Conservation (phyloP, 2,329 filamentous ascomycete genomes). For the Stenocarpella maydis region DNA sequence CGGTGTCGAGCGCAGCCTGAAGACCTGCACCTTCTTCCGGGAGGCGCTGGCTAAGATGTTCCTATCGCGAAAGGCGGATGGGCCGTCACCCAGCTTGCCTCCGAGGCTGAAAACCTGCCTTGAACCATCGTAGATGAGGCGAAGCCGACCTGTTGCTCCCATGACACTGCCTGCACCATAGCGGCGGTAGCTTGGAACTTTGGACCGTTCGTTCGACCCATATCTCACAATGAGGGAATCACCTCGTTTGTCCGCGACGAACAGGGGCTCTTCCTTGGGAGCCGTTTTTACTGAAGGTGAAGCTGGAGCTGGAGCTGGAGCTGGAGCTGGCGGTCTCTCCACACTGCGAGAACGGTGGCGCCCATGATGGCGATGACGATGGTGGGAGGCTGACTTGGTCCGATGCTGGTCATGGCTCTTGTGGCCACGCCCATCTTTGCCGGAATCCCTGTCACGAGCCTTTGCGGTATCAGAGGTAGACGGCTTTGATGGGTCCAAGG, state of each 20-base stretch:
- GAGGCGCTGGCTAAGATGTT: slow-evolving; percentile 55
- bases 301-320: too few relatives aligned
- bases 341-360: slow-evolving; percentile 31
- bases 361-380: slow-evolving; percentile 25
- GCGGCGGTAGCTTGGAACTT: slow-evolving; percentile 75
- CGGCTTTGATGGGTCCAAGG: not conserved
- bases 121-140: slow-evolving; percentile 72
- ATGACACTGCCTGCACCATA: slow-evolving; percentile 74
- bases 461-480: not conserved
- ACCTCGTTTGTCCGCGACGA: slow-evolving; percentile 75
- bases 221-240: slow-evolving; percentile 80
- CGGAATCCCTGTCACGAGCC: not conserved
- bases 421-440: slow-evolving; percentile 6
- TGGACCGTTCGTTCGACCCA: slow-evolving; percentile 75
- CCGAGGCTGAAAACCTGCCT: slow-evolving; percentile 63
- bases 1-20: slow-evolving; percentile 48
- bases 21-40: slow-evolving; percentile 48
- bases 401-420: slow-evolving; percentile 12
- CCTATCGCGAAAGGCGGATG: slow-evolving; percentile 54
- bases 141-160: slow-evolving; percentile 66
- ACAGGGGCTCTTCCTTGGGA: slow-evolving; percentile 48
- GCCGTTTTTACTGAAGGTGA: not conserved
- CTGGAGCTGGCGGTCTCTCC: slow-evolving; percentile 11
- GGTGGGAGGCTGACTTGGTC: slow-evolving; percentile 21
- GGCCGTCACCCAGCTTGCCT: slow-evolving; percentile 48